These are phyloP conservation scores for Chiua sp. DNA, from an alignment of 1,284 basidiomycete genomes.

Conservation along the genomic window DNA sequence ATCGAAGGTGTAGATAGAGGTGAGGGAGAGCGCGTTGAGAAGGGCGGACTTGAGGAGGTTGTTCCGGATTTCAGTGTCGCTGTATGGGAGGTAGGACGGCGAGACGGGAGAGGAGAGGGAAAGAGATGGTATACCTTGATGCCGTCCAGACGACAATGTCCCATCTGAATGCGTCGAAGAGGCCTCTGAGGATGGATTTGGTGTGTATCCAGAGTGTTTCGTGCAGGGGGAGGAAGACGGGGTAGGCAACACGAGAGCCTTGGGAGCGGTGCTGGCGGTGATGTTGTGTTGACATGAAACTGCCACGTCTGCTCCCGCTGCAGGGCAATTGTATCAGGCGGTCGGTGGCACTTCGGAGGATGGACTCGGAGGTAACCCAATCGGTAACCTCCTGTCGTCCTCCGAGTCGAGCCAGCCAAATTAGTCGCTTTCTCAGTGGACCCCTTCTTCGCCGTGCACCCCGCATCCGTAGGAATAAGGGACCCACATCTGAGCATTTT, in stretches of 20 bases:
- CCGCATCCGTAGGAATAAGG: background rate
- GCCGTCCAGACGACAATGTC: constrained; percentile 63
- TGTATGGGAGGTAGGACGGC: constrained; percentile 34
- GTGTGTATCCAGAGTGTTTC: constrained; percentile 65
- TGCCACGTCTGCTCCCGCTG: background rate
- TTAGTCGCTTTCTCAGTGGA: background rate
- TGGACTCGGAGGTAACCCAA: constrained; percentile 12
- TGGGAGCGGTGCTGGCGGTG: constrained; percentile 26
- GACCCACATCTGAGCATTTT: background rate
- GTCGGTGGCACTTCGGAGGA: background rate
- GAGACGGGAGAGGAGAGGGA: constrained; percentile 6
- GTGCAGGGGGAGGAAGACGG: constrained; percentile 66
- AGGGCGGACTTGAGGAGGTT: constrained; percentile 76
- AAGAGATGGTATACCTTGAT: constrained; percentile 42
- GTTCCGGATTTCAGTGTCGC: constrained; percentile 74
- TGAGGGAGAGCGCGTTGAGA: constrained; percentile 70
- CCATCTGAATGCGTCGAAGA: constrained; percentile 76
- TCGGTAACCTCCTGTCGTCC: constrained; percentile 16
- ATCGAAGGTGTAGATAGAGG: constrained; percentile 76
- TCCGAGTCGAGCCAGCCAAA: constrained; percentile 5
- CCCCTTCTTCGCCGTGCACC: background rate
- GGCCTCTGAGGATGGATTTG: constrained; percentile 60
- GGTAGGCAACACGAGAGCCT: constrained; percentile 58
- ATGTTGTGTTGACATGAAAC: constrained; percentile 30
- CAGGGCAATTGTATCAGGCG: too few species aligned